Percentiles rank a stretch among this genome's conserved stretches.
These are phyloP conservation scores for Neonectria neomacrospora DNA, from an alignment of 2,329 filamentous ascomycete genomes.

Conservation along the genomic window DNA sequence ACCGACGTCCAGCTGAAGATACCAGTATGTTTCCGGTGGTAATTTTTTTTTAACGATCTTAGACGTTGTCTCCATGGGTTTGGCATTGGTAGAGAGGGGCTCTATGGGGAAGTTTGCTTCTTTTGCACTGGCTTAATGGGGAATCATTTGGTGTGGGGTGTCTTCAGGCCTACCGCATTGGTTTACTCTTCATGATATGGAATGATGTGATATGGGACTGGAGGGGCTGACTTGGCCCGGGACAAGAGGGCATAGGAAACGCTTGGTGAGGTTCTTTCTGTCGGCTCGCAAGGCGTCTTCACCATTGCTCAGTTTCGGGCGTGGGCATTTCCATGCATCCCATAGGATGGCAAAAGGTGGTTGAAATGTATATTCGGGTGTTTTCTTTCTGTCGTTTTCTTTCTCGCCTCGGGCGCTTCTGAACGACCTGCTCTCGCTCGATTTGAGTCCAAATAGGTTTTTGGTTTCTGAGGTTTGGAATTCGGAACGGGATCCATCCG, in stretches of 20 bases:
- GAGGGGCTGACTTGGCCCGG: conserved; percentile 11
- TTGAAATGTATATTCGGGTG: conserved; percentile 15
- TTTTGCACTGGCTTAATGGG: conserved; percentile 42
- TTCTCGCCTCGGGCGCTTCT: conserved; percentile 15
- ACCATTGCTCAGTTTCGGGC: conserved; percentile 3
- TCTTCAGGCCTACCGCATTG: conserved; percentile 30
- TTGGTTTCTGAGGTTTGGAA: conserved; percentile 17
- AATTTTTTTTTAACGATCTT: conserved; percentile 36
- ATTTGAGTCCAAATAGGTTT: conserved; percentile 17
- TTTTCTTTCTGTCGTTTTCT: conserved; percentile 9
- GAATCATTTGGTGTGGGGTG: conserved; percentile 33
- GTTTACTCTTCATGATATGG: conserved; percentile 39
- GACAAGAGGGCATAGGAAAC: conserved; percentile 14
- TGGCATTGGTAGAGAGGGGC: conserved; percentile 36
- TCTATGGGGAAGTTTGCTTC: conserved; percentile 33
- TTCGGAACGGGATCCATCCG: conserved; percentile 17
- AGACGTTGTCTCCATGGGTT: conserved; percentile 31
- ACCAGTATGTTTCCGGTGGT: conserved; percentile 9
- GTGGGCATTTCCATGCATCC: background rate
- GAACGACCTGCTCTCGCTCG: conserved; percentile 12
- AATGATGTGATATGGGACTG: conserved; percentile 34
- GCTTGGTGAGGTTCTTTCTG: conserved; percentile 2
- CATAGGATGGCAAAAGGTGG: conserved; percentile 27
- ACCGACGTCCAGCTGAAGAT: background rate
- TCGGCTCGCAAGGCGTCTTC: conserved; percentile 3